These are phyloP conservation scores for Aspergillus sp. DNA, from an alignment of 2,329 filamentous ascomycete species.

Conservation along the genomic window DNA sequence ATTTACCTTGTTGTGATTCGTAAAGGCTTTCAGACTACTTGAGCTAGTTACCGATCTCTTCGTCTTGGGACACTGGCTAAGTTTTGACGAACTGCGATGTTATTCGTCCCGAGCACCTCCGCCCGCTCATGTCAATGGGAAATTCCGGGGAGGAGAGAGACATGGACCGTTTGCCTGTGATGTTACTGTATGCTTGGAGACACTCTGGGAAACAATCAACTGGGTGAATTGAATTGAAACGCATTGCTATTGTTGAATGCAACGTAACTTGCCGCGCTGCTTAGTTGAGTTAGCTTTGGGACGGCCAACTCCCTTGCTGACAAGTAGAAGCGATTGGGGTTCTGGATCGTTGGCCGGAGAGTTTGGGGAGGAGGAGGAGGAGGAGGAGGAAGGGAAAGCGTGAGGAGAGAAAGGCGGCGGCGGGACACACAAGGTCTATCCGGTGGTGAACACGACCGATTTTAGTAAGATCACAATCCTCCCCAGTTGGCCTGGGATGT, in stretches of 20 bases:
- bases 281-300: neutral
- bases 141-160: neutral
- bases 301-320: neutral
- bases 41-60: neutral
- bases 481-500: too few species aligned
- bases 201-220: neutral
- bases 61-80: neutral
- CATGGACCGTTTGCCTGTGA: neutral
- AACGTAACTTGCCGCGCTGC: too few species aligned
- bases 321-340: neutral
- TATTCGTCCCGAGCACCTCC: neutral
- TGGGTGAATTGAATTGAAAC: neutral
- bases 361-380: neutral
- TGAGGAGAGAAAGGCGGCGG: too few species aligned
- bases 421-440: too few species aligned
- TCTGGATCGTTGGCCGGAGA: neutral
- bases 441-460: neutral
- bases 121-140: neutral
- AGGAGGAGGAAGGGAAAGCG: neutral
- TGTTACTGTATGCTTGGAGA: neutral
- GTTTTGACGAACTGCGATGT: neutral
- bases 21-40: neutral
- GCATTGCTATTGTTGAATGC: neutral
- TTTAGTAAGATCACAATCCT: neutral
- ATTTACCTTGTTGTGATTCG: neutral